These are phyloP conservation scores for Tubosaeta brunneosetosa DNA, from an alignment of 768 basidiomycete species.

Conservation along the genomic window DNA sequence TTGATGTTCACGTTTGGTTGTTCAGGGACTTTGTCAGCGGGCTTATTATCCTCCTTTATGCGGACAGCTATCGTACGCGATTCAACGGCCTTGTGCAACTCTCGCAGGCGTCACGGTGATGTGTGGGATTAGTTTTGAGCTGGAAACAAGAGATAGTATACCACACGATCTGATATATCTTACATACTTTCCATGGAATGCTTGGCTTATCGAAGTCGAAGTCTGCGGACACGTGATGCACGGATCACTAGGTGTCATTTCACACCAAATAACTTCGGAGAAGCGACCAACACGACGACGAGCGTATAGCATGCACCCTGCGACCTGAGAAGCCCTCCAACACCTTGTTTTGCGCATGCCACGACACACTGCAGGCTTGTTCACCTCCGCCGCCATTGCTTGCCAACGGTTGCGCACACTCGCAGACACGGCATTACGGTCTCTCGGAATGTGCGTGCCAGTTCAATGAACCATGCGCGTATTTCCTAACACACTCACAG, in stretches of 20 bases:
- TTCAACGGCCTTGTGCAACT: constrained; percentile 39
- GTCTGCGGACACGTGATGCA: constrained; percentile 14
- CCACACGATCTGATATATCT: constrained; percentile 16
- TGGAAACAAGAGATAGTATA: constrained; percentile 12
- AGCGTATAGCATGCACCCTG: constrained; percentile 13
- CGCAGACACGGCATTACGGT: constrained; percentile 54
- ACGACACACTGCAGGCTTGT: constrained; percentile 15
- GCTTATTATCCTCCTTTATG: constrained; percentile 45
- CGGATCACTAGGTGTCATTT: neutral
- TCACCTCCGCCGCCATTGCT: constrained; percentile 14
- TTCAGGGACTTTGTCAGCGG: constrained; percentile 50
- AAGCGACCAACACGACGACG: neutral
- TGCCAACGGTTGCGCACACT: constrained; percentile 36
- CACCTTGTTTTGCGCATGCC: constrained; percentile 19
- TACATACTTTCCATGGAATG: constrained; percentile 4
- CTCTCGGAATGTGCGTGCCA: constrained; percentile 73
- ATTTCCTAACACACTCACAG: constrained; percentile 35
- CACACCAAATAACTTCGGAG: neutral
- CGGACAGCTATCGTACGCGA: constrained; percentile 42
- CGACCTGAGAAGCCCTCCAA: constrained; percentile 10
- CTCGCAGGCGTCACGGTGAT: constrained; percentile 31
- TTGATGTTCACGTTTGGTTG: neutral
- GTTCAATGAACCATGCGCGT: neutral
- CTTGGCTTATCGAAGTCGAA: neutral
- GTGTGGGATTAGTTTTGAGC: neutral